Evolutionary conservation across 257 asterid species (phyloP).

Genomic region (Petrea volubilis): DNA sequence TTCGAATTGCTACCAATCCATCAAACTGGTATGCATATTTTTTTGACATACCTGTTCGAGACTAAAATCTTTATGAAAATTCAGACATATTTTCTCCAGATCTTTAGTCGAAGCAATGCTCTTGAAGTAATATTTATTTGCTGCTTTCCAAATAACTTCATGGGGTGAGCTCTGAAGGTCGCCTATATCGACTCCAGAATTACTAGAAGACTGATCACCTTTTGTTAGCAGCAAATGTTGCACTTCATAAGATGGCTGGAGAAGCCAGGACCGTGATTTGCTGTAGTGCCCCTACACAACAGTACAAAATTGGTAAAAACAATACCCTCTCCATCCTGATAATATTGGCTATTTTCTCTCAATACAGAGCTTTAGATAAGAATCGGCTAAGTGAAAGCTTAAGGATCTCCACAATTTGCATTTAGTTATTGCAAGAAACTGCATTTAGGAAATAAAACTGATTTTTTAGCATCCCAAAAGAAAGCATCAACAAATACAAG

Average conservation of each 20-base stretch:
- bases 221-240: constrained; percentile 58
- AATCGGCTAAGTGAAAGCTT: not conserved
- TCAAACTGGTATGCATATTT: not conserved
- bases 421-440: not conserved
- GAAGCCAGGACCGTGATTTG: constrained; percentile 61
- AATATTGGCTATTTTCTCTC: not conserved
- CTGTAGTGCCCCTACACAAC: constrained; percentile 41
- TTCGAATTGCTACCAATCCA: not conserved
- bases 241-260: constrained; percentile 83
- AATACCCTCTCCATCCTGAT: not conserved
- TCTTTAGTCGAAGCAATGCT: constrained; percentile 64
- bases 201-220: constrained; percentile 33
- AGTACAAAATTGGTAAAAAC: constrained; percentile 13
- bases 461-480: not conserved
- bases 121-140: constrained; percentile 81
- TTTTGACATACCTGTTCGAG: constrained; percentile 68
- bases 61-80: constrained; percentile 80
- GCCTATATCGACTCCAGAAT: constrained; percentile 26
- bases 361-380: not conserved
- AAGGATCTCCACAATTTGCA: not conserved
- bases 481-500: not conserved
- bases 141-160: constrained; percentile 58
- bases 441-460: not conserved
- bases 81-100: constrained; percentile 62
- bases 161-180: constrained; percentile 32